Conservation (phyloP, 2,329 filamentous ascomycete genomes). For the Gnomoniopsis smithogilvyi region DNA sequence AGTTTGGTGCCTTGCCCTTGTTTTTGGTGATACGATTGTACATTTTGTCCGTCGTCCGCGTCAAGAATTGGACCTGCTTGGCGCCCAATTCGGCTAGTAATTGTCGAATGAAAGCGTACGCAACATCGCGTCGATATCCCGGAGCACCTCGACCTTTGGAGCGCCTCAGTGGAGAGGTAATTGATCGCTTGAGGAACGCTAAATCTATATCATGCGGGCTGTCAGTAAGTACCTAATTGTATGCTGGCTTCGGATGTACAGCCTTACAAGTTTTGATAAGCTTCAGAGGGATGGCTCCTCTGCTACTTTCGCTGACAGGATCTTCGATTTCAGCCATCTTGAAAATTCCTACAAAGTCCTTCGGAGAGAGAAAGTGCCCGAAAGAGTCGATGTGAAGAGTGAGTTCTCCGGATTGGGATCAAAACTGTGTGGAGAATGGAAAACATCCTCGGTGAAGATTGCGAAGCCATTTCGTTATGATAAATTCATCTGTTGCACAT, state of each 20-base stretch:
- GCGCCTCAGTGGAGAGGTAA: constrained; percentile 3
- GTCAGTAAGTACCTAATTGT: not conserved
- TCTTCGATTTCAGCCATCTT: not conserved
- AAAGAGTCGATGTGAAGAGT: too few relatives aligned
- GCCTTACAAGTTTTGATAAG: not conserved
- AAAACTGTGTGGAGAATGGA: too few relatives aligned
- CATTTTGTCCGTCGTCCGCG: constrained; percentile 1
- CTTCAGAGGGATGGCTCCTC: constrained; percentile 1
- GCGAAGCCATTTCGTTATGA: too few relatives aligned
- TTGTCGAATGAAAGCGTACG: constrained; percentile 6
- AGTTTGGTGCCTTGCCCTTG: not conserved
- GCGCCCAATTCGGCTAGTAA: not conserved
- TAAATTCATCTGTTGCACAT: too few relatives aligned
- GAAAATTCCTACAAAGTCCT: not conserved
- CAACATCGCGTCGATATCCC: constrained; percentile 2
- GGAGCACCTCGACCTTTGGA: constrained; percentile 1
- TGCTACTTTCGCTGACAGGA: not conserved
- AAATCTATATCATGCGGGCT: not conserved
- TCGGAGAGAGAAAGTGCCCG: too few relatives aligned
- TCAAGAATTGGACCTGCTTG: constrained; percentile 1
- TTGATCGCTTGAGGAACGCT: constrained; percentile 1
- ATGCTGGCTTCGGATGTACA: not conserved
- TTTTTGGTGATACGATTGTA: not conserved
- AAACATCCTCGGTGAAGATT: too few relatives aligned
- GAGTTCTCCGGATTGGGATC: too few relatives aligned